Percentiles rank a stretch among this genome's conserved stretches.
These are phyloP conservation scores for Exophiala calicioides DNA, from an alignment of 2,329 filamentous ascomycete species.

Conservation along the genomic window DNA sequence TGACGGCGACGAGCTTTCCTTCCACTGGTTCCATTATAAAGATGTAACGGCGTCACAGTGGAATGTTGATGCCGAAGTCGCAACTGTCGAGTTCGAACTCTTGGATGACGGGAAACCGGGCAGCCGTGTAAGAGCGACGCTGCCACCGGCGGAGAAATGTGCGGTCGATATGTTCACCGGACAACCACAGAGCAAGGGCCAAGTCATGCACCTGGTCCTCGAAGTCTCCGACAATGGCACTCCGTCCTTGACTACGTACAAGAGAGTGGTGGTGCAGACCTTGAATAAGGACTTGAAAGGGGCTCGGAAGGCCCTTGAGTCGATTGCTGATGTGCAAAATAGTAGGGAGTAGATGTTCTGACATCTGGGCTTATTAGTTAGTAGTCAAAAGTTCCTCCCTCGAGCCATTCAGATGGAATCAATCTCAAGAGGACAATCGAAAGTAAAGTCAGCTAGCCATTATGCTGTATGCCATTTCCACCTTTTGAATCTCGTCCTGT, in stretches of 20 bases:
- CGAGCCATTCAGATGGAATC: neutral
- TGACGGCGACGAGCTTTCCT: neutral
- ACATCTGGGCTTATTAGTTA: no score
- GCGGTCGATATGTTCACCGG: neutral
- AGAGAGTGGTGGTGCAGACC: neutral
- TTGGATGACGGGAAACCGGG: neutral
- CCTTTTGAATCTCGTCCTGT: slow-evolving; percentile 5
- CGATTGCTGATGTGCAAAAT: neutral
- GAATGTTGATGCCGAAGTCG: neutral
- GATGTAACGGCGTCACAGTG: neutral
- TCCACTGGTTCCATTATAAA: neutral
- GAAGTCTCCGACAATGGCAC: no score
- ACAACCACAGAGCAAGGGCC: neutral
- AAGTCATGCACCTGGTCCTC: no score
- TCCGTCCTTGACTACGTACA: neutral
- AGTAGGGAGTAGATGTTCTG: no score
- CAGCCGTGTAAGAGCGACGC: neutral
- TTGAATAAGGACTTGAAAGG: neutral
- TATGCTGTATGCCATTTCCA: neutral
- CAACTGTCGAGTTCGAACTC: neutral
- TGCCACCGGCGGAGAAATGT: neutral
- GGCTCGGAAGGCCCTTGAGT: neutral
- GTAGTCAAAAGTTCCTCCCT: no score
- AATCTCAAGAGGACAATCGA: neutral
- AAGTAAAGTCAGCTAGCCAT: no score